Base-by-base conservation (phyloP, 768 basidiomycete genomes). In the Gautieria morchelliformis region DNA sequence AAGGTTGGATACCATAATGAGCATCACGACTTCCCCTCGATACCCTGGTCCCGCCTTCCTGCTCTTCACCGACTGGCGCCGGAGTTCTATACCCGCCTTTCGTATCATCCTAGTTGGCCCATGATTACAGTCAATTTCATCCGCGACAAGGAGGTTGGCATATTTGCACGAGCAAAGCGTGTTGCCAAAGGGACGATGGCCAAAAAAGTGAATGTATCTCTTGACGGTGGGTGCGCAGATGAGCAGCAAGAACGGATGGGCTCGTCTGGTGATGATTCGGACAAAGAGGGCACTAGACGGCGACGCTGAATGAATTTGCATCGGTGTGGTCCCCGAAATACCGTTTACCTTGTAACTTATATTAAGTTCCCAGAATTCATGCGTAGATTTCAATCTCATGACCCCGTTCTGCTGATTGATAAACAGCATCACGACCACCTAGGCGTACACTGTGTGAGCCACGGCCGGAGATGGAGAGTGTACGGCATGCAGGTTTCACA, bases 1-100 rank as follows among this genome's bases (percentile, higher is more conserved):
- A 62, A 93, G 90, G 91, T 97, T 63, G 96, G 96, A 40, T 98
- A 97, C 68, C 96, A 99, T 69, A 97, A 99, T 70, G 96, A 98
- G 66, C 96, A 99, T 71, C 96, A 99, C 71, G 96, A 99, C 72
- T 98, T 99, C 71, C 94, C 96, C 8, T 93, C 93, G 12, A 72
- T 99, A 1, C 80, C 96, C 1, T 99, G 96, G 96, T 97, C 94
- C 17, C 83, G 89, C 22, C 78, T 98, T 0, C 90, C 93, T 1
- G 80, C 81, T 5, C 81, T 99, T 20, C 83, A 85, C 32, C 77
- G 78, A 2, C 77, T 96, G 30, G 95, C 93, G 7, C 87, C 86
- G 3, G 95, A 98, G 69, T 93, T 87, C 67, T 99, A 99, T 72
- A 89, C 92, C 62, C 79, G 74, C 5, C 76, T 97, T 24, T 92